Evolutionary conservation across 306 rosid genomes (phyloP), one percentile per base, ranked within the genome.

Genomic region (Quercus agrifolia): DNA sequence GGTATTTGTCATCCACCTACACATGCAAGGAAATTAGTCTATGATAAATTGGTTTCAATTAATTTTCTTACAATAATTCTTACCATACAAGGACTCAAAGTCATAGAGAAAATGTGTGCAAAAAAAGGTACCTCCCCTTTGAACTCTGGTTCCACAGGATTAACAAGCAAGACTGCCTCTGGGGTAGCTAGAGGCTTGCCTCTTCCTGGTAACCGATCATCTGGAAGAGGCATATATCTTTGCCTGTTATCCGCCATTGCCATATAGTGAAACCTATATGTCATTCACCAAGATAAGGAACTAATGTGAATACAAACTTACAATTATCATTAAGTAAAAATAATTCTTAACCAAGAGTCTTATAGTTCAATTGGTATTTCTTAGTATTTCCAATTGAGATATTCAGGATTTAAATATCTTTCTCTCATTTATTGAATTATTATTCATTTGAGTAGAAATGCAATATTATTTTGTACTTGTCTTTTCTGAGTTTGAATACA

Each of bases 1-100:
- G 99, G 71, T 95, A 95, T 77, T 95, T 95, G 85, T 95, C 99
- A 79, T 92, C 97, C 78, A 92, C 97, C 97, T 92, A 27, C 1
- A 81, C 19, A 17, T 74, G 71, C 35, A 33, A 28, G 14, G 8
- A 17, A 30, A 44, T 12, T 49, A 2, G 15, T 31, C 6, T 5
- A 25, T 1, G 10, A 2, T 14, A 11, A 13, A 62, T 23, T 59
- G 25, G 31, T 11, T 59, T 21, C 17, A 23, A 28, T 18, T 2
- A 11, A 46, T 31, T 33, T 18, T 5, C 19, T 41, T 58, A 35
- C 11, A 13, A 4, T 1, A 49, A 49, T 56, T 56, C 21, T 56
- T 56, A 56, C 17, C 1, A 12, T 49, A 10, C 14, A 13, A 49
- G 17, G 17, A 49, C 0, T 49, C 54, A 49, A 12, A 49, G 15